Evolutionary conservation across 1,139 yeast species (phyloP).

Genomic region (Nakaseomyces sp.): DNA sequence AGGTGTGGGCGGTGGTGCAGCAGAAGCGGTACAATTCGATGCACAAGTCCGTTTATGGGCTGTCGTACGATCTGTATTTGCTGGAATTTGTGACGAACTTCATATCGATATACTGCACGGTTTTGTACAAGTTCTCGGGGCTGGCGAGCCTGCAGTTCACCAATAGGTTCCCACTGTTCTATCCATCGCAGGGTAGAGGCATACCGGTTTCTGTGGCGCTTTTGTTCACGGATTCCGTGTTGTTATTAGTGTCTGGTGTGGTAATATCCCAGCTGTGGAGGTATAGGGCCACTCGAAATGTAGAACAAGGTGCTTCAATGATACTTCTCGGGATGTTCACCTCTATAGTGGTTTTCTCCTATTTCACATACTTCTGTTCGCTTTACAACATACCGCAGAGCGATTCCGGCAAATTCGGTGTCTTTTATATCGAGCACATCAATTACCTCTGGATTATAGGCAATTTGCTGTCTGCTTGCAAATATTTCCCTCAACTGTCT

Average conservation of each 20-base stretch:
- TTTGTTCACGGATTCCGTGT: slow-evolving; percentile 12
- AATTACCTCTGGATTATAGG: slow-evolving; percentile 28
- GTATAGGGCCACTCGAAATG: slow-evolving; percentile 22
- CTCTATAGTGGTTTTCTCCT: slow-evolving; percentile 10
- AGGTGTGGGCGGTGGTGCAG: slow-evolving; percentile 16
- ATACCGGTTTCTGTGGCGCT: slow-evolving; percentile 19
- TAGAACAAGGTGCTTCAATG: slow-evolving; percentile 25
- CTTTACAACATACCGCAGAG: slow-evolving; percentile 13
- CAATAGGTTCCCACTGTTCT: slow-evolving; percentile 25
- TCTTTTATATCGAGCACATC: slow-evolving; percentile 31
- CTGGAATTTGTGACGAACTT: slow-evolving; percentile 14
- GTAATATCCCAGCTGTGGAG: slow-evolving; percentile 18
- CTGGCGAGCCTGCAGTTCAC: slow-evolving; percentile 16
- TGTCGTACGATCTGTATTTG: slow-evolving; percentile 27
- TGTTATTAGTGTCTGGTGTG: slow-evolving; percentile 8
- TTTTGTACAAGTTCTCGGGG: slow-evolving; percentile 22
- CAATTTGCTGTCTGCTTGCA: slow-evolving; percentile 16
- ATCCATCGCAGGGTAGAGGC: slow-evolving; percentile 10
- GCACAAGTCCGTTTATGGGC: slow-evolving; percentile 29
- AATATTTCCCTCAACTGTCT: slow-evolving; percentile 29
- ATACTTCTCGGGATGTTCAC: slow-evolving; percentile 10
- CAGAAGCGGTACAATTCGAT: slow-evolving; percentile 24
- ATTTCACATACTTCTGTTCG: slow-evolving; percentile 21
- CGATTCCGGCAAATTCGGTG: slow-evolving; percentile 27
- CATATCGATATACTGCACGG: slow-evolving; percentile 18